Base-by-base conservation (phyloP, 1,284 basidiomycete species). In the Volvariella volvacea region DNA sequence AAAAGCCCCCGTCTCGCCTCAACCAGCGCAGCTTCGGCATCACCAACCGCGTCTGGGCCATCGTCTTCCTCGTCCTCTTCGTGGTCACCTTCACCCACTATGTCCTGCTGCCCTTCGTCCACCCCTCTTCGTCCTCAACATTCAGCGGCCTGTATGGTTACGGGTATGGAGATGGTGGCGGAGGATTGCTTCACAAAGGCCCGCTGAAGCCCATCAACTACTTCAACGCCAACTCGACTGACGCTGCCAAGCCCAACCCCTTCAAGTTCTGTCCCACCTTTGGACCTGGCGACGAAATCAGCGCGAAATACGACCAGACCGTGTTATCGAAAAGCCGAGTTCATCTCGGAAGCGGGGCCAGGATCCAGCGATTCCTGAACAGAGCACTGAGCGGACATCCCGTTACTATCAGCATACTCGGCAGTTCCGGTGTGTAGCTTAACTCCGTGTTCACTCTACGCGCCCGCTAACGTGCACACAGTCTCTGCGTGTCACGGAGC, bases 401-500 rank as follows among this genome's bases (percentile, higher is more conserved):
- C 3, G 78, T 96, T 19, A 95, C 92, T 8, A 89, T 97, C 53
- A 91, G 88, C 55, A 78, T 97, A 30, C 61, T 97, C 21, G 93
- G 93, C 40, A 91, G 93, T 46, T 92, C 89, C 51, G 74, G 90
- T 91, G 56, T 59, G 86, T 72, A 15, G 41, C 38, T 19, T 37
- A 25, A 36, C 41, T n/a, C n/a, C n/a, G n/a, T n/a, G n/a, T n/a
- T n/a, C n/a, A n/a, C n/a, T n/a, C n/a, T n/a, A n/a, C n/a, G n/a
- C n/a, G n/a, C 39, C 20, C 3, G 32, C 34, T 15, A 21, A 33
- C 43, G 7, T 37, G 12, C 39, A 36, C 21, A 7, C 57, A 86
- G 90, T 96, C 22, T 92, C 91, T 42, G 81, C 91, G 12, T 97
- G 94, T 61, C 91, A 94, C 61, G 93, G 94, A 25, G 85, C 92